Evolutionary conservation across 257 asterid species (phyloP).

Genomic region (Rauvolfia tetraphylla): DNA sequence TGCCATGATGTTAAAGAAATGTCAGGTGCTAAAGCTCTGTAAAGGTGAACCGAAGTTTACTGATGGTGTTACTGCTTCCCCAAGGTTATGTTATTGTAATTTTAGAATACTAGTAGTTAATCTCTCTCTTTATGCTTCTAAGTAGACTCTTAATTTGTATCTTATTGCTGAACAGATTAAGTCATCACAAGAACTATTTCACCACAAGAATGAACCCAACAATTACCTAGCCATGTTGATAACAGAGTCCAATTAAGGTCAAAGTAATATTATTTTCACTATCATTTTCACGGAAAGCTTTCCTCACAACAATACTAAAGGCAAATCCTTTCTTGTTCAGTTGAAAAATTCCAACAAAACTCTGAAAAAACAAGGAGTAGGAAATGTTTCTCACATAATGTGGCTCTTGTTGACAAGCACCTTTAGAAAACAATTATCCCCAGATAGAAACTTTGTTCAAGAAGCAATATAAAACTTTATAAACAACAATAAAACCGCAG

Average conservation of each 20-base stretch:
- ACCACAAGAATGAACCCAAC: not conserved
- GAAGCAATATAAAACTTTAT: not conserved
- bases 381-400: not conserved
- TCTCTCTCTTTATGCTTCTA: not conserved
- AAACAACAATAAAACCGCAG: not conserved
- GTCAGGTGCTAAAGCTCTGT: constrained; percentile 10
- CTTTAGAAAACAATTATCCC: not conserved
- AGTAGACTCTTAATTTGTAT: not conserved
- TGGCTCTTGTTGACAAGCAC: not conserved
- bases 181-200: not conserved
- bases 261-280: not conserved
- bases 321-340: not conserved
- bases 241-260: not conserved
- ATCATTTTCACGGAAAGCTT: not conserved
- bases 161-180: not conserved
- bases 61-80: not conserved
- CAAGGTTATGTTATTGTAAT: not conserved
- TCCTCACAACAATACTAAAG: too few species aligned
- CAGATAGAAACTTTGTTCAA: not conserved
- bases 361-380: not conserved
- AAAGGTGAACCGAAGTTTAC: not conserved
- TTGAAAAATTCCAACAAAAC: not conserved
- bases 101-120: not conserved
- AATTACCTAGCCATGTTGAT: not conserved
- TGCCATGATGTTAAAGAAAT: constrained; percentile 31